phyloP scores from a whole-genome alignment of 768 basidiomycete species.

The Sutorius australiensis region DNA sequence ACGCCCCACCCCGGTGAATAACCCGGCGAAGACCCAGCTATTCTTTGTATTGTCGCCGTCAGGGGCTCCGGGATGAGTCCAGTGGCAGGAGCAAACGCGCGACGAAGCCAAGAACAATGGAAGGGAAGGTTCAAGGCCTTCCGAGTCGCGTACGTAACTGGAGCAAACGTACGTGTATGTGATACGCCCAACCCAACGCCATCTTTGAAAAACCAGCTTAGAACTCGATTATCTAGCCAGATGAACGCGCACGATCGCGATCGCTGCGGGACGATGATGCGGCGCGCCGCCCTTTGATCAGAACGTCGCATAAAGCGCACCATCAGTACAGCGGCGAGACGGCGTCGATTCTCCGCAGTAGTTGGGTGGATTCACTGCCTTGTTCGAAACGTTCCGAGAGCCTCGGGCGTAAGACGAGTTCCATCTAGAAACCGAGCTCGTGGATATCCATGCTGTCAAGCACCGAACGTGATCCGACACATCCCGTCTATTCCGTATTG shows the following conservation, averaged over 20 bases:
- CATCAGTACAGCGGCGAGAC: background rate
- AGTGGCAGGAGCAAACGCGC: background rate
- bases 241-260: slow-evolving; percentile 3
- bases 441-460: background rate
- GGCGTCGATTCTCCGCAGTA: slow-evolving; percentile 11
- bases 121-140: slow-evolving; percentile 3
- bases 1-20: background rate
- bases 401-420: slow-evolving; percentile 13
- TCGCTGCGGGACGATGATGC: slow-evolving; percentile 8
- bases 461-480: slow-evolving; percentile 19
- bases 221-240: background rate
- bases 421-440: slow-evolving; percentile 8
- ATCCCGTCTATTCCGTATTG: slow-evolving; percentile 14
- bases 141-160: slow-evolving; percentile 14
- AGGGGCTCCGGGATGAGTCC: background rate
- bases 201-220: background rate
- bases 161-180: slow-evolving; percentile 12
- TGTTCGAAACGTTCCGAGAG: slow-evolving; percentile 3
- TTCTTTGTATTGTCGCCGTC: slow-evolving; percentile 1
- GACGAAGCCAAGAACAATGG: background rate
- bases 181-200: background rate
- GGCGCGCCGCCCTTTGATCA: background rate
- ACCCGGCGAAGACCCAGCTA: background rate
- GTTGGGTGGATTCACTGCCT: slow-evolving; percentile 11
- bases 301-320: background rate